Evolutionary conservation across 2,329 filamentous ascomycete genomes (phyloP).

Genomic region (Albophoma yamanashiensis): DNA sequence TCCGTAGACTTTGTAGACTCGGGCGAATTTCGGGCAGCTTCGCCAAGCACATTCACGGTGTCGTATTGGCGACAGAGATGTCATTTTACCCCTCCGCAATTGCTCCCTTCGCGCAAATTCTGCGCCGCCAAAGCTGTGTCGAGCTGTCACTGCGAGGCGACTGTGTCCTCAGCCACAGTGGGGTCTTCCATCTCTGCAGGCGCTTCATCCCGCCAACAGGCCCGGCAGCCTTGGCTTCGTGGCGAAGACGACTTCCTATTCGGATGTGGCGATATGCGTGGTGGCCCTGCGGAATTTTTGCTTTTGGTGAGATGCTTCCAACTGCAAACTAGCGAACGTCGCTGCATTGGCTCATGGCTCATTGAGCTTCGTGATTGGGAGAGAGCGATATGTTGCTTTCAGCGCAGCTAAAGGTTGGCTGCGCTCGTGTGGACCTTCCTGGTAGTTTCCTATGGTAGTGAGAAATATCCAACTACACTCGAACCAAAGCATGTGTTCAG

Average conservation of each 20-base stretch:
- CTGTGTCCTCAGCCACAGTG: not conserved
- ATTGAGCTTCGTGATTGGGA: not conserved
- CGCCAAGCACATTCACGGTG: not conserved
- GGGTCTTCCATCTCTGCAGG: not conserved
- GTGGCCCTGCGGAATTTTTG: not conserved
- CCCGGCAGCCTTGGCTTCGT: not conserved
- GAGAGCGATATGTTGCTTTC: not conserved
- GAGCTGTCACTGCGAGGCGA: not conserved
- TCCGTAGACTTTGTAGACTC: not conserved
- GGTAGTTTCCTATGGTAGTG: no score
- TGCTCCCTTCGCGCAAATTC: not conserved
- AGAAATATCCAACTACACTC: not conserved
- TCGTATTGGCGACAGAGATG: constrained; percentile 1
- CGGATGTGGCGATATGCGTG: not conserved
- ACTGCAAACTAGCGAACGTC: not conserved
- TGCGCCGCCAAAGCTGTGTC: not conserved
- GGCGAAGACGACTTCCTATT: not conserved
- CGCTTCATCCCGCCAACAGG: not conserved
- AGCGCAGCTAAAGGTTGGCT: not conserved
- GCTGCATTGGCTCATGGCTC: not conserved
- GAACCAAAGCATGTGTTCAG: not conserved
- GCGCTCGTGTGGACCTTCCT: not conserved
- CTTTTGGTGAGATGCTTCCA: not conserved
- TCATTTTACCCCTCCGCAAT: not conserved
- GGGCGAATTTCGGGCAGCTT: not conserved